These are phyloP conservation scores for Casuarina equisetifolia DNA, from an alignment of 306 rosid genomes.

Conservation along the genomic window DNA sequence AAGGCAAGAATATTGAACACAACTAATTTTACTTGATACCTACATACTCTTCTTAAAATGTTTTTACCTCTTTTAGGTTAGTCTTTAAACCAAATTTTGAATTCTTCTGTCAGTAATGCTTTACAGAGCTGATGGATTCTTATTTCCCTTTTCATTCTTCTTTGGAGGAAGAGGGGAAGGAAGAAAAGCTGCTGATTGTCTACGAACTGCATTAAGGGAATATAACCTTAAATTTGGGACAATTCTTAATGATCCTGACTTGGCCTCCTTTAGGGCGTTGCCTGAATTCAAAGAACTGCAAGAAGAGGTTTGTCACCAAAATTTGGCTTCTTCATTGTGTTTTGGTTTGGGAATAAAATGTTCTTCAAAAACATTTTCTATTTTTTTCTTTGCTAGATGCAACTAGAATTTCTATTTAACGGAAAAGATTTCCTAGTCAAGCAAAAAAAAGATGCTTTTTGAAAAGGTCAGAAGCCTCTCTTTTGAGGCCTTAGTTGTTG, in stretches of 20 bases:
- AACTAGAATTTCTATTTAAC: too few relatives aligned
- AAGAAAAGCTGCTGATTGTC: slow-evolving; percentile 84
- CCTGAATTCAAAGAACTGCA: slow-evolving; percentile 94
- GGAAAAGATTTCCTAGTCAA: too few relatives aligned
- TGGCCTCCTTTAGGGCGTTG: slow-evolving; percentile 93
- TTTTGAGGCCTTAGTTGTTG: too few relatives aligned
- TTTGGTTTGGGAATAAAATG: too few relatives aligned
- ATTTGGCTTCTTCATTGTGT: slow-evolving; percentile 1
- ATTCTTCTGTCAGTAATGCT: neutral
- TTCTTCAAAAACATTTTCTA: too few relatives aligned
- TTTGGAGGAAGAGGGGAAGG: slow-evolving; percentile 90
- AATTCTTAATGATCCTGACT: slow-evolving; percentile 92
- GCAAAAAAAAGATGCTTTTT: too few relatives aligned
- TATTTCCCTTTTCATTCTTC: slow-evolving; percentile 30
- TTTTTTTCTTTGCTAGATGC: too few relatives aligned
- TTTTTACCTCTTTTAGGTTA: neutral
- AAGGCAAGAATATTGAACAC: slow-evolving; percentile 19
- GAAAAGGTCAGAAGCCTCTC: too few relatives aligned
- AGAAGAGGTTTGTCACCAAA: slow-evolving; percentile 71
- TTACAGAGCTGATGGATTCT: slow-evolving; percentile 27
- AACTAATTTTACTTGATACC: slow-evolving; percentile 1
- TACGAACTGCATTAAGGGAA: slow-evolving; percentile 82
- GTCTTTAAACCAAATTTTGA: neutral
- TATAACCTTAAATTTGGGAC: slow-evolving; percentile 91
- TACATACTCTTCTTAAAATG: slow-evolving; percentile 14